phyloP scores from a whole-genome alignment of 208 protist species.

The Leishmania guyanensis region DNA sequence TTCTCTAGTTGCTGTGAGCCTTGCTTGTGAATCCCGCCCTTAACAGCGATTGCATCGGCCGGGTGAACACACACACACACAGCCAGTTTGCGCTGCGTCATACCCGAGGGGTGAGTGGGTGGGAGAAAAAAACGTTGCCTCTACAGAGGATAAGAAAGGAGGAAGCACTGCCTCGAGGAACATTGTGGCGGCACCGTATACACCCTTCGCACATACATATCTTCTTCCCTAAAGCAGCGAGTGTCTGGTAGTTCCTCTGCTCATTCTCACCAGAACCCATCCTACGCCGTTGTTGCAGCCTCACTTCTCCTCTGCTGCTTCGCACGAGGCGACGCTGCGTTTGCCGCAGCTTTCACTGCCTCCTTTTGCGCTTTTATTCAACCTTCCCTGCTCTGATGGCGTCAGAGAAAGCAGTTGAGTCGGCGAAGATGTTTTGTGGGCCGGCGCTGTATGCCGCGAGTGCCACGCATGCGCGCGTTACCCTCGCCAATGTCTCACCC shows the following conservation, averaged over 20 bases:
- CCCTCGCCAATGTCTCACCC: conserved; percentile 40
- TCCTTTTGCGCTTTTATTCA: neutral
- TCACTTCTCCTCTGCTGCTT: neutral
- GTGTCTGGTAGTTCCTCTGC: neutral
- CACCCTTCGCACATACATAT: neutral
- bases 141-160: neutral
- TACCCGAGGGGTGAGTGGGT: neutral
- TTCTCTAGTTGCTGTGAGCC: neutral
- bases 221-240: neutral
- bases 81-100: neutral
- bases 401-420: conserved; percentile 21
- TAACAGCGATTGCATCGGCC: neutral
- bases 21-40: neutral
- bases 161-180: neutral
- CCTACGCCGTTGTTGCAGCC: neutral
- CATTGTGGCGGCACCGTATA: neutral
- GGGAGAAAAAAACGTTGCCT: neutral
- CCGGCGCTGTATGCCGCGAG: conserved; percentile 18
- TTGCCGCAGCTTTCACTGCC: neutral
- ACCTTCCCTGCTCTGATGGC: conserved; percentile 20
- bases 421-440: conserved; percentile 28
- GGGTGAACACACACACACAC: neutral
- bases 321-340: neutral
- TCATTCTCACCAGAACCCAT: neutral
- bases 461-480: conserved; percentile 10